phyloP scores from a whole-genome alignment of 495 filamentous ascomycete genomes.

The Peziza echinospora region DNA sequence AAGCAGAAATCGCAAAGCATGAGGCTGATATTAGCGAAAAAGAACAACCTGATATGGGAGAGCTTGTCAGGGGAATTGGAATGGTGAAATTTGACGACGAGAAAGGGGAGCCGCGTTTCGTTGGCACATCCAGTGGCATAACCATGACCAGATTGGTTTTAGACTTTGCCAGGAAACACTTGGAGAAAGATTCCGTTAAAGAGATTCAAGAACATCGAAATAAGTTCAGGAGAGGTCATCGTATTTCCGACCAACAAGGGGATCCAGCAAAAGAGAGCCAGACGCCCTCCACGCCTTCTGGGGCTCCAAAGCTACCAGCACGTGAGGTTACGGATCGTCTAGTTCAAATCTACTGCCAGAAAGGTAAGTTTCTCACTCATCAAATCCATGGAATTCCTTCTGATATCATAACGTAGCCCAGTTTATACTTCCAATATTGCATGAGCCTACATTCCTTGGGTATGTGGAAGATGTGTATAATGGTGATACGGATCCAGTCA shows the following conservation, averaged over 20 bases:
- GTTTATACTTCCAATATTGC: constrained; percentile 61
- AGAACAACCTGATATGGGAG: constrained; percentile 47
- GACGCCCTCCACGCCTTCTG: constrained; percentile 1
- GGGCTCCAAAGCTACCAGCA: constrained; percentile 46
- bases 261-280: constrained; percentile 9
- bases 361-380: constrained; percentile 32
- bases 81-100: constrained; percentile 59
- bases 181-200: constrained; percentile 42
- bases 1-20: constrained; percentile 43
- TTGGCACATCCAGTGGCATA: constrained; percentile 82
- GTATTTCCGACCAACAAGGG: constrained; percentile 24
- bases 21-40: constrained; percentile 38
- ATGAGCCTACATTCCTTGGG: constrained; percentile 55
- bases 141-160: constrained; percentile 84
- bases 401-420: constrained; percentile 38
- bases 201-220: constrained; percentile 27
- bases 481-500: constrained; percentile 50
- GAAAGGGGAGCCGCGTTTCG: constrained; percentile 61
- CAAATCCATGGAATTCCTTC: neutral
- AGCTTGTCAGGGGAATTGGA: constrained; percentile 61
- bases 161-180: constrained; percentile 54
- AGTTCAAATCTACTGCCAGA: constrained; percentile 57
- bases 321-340: constrained; percentile 45
- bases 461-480: constrained; percentile 61
- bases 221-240: constrained; percentile 16